These are phyloP conservation scores for Syzygium malaccense DNA, from an alignment of 441 rosid genomes.

Conservation along the genomic window DNA sequence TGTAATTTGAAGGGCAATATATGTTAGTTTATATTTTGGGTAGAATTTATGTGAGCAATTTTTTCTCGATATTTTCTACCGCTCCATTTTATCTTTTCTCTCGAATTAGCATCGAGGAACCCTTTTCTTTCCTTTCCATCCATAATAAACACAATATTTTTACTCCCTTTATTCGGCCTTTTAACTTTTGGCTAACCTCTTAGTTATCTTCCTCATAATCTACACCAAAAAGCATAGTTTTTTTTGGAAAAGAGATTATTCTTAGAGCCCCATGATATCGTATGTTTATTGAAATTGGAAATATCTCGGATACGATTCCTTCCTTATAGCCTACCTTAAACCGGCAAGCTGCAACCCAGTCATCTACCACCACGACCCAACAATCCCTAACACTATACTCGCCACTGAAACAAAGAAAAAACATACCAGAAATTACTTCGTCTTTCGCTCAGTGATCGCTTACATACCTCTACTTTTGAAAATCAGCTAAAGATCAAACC, in stretches of 20 bases:
- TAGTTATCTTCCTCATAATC: background rate
- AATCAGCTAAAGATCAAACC: background rate
- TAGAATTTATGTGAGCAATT: background rate
- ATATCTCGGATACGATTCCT: background rate
- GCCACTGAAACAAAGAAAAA: background rate
- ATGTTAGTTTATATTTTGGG: background rate
- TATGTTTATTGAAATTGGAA: background rate
- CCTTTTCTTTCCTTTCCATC: background rate
- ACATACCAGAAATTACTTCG: background rate
- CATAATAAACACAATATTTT: background rate
- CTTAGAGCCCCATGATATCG: background rate
- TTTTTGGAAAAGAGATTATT: background rate
- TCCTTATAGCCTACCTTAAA: background rate
- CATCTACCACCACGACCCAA: background rate
- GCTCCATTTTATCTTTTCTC: background rate
- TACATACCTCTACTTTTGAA: background rate
- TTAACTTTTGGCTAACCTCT: background rate
- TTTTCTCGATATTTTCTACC: background rate
- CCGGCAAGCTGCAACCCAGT: fast-evolving
- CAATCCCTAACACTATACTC: background rate
- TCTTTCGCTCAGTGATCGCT: background rate
- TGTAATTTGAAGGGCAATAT: background rate
- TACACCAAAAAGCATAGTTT: background rate
- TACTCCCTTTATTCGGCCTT: background rate
- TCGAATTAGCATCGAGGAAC: background rate